A percentile compares a stretch with the other conserved stretches of the same genome.
Evolutionary conservation across 1,139 yeast species (phyloP).

Genomic region (Debaryomycetaceae sp.): DNA sequence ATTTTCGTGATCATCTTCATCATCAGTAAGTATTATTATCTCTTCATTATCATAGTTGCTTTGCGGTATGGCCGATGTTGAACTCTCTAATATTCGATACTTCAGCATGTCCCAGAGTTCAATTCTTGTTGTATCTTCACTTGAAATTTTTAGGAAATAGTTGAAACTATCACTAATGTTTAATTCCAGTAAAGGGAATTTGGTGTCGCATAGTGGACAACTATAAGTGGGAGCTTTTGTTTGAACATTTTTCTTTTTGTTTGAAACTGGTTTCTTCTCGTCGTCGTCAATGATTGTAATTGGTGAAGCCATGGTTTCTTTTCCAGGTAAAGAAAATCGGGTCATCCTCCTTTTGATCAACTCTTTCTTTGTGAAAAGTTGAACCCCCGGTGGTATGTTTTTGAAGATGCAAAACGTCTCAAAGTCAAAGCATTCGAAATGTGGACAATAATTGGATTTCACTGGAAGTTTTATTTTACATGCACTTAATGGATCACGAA

Average conservation of each 20-base stretch:
- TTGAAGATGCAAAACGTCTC: slow-evolving; percentile 41
- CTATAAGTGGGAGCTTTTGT: slow-evolving; percentile 25
- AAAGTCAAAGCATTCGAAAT: slow-evolving; percentile 48
- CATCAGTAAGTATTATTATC: slow-evolving; percentile 27
- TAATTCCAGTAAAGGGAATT: slow-evolving; percentile 34
- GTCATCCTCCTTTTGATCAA: slow-evolving; percentile 24
- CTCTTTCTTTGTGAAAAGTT: slow-evolving; percentile 24
- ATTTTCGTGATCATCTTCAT: slow-evolving; percentile 19
- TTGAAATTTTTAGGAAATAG: slow-evolving; percentile 41
- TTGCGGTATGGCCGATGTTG: slow-evolving; percentile 3
- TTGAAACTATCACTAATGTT: slow-evolving; percentile 41
- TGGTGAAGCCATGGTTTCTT: slow-evolving; percentile 1
- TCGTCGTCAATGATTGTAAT: background rate
- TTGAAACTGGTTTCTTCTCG: slow-evolving; percentile 4
- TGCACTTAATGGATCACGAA: slow-evolving; percentile 34
- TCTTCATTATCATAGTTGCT: slow-evolving; percentile 16
- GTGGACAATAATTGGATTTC: slow-evolving; percentile 34
- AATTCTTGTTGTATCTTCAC: slow-evolving; percentile 30
- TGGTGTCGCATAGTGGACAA: slow-evolving; percentile 42
- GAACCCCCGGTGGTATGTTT: slow-evolving; percentile 30
- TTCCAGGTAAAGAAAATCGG: slow-evolving; percentile 9
- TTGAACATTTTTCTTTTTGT: slow-evolving; percentile 3
- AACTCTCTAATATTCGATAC: slow-evolving; percentile 34
- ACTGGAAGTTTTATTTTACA: slow-evolving; percentile 40
- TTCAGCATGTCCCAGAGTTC: slow-evolving; percentile 36